Conservation (phyloP, 2,329 filamentous ascomycete genomes). For the Pseudogymnoascus sp. region DNA sequence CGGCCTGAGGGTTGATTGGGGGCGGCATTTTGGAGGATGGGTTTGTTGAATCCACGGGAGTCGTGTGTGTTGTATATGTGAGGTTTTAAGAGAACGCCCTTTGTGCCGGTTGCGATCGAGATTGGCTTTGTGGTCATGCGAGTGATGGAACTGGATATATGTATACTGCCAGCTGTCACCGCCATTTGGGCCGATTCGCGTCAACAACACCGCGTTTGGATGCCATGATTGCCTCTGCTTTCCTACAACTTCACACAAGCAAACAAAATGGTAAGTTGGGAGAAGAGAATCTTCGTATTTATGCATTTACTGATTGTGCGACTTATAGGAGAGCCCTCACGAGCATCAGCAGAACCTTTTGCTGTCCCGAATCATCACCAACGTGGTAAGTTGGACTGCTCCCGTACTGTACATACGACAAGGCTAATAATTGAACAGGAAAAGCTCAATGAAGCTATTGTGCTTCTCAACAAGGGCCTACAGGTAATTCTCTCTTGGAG, state of each 20-base stretch:
- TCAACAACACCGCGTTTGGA: constrained; percentile 14
- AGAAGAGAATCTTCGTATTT: neutral
- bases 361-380: constrained; percentile 91
- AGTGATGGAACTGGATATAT: neutral
- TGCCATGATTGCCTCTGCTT: neutral
- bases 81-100: neutral
- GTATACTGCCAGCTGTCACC: constrained; percentile 11
- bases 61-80: constrained; percentile 1
- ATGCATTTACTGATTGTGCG: neutral
- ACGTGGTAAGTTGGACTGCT: constrained; percentile 63
- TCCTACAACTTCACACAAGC: neutral
- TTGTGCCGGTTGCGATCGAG: neutral
- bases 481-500: constrained; percentile 46
- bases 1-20: neutral
- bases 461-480: constrained; percentile 86
- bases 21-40: neutral
- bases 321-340: constrained; percentile 78
- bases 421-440: constrained; percentile 50
- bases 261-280: constrained; percentile 16
- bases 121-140: neutral
- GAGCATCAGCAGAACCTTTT: constrained; percentile 95
- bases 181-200: constrained; percentile 12
- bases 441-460: constrained; percentile 90
- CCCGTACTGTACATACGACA: constrained; percentile 1
- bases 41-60: neutral